These are phyloP conservation scores for Puya raimondii DNA, from an alignment of 176 grass and related monocot genomes.

Conservation along the genomic window DNA sequence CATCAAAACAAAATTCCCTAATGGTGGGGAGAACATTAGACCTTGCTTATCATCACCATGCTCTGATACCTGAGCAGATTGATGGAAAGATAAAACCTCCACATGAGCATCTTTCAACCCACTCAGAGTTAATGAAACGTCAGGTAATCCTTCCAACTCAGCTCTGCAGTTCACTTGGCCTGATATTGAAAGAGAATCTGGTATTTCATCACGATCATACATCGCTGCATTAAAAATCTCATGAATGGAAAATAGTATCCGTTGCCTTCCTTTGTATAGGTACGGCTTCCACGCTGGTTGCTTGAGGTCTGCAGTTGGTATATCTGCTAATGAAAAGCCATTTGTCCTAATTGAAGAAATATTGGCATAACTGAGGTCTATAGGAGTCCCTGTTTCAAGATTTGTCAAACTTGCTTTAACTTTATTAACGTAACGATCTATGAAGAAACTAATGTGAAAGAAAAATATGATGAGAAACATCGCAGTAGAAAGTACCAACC, in stretches of 20 bases:
- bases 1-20: conserved; percentile 82
- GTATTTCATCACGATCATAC: conserved; percentile 95
- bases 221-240: conserved; percentile 72
- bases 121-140: conserved; percentile 70
- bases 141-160: conserved; percentile 90
- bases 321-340: conserved; percentile 60
- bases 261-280: conserved; percentile 83
- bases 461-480: conserved; percentile 21
- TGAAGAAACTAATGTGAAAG: not conserved
- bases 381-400: conserved; percentile 54
- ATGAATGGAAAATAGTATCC: conserved; percentile 55
- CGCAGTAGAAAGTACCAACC: conserved; percentile 51
- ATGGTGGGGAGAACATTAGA: conserved; percentile 73
- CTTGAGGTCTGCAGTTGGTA: conserved; percentile 58
- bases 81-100: conserved; percentile 74
- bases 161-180: conserved; percentile 90
- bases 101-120: conserved; percentile 63
- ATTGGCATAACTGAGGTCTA: conserved; percentile 78
- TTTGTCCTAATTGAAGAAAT: conserved; percentile 58
- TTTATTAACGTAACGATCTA: not conserved
- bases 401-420: not conserved
- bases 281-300: conserved; percentile 95
- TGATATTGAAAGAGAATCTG: conserved; percentile 78
- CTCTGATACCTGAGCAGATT: conserved; percentile 80
- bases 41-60: conserved; percentile 67